A percentile compares a stretch with the other conserved stretches of the same genome.
Conservation (phyloP, 2,329 filamentous ascomycete species). For the Tolypocladium cylindrosporum region DNA sequence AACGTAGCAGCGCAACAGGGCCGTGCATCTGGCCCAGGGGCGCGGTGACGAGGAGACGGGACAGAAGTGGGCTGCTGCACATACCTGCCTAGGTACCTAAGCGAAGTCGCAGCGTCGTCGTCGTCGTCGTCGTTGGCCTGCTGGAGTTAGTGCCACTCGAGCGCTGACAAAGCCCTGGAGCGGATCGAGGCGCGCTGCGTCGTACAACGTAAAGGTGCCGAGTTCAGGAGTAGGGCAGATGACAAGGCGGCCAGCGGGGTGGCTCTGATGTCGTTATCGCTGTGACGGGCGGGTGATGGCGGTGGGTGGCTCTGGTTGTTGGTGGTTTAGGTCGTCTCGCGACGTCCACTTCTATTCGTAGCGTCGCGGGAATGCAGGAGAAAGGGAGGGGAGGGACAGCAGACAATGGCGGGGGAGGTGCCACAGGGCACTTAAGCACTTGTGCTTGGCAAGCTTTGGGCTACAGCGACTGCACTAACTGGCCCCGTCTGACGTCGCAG, state of each 20-base stretch:
- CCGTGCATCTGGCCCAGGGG: background rate
- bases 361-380: conserved; percentile 5
- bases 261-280: background rate
- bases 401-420: background rate
- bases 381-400: background rate
- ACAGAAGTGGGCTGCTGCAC: background rate
- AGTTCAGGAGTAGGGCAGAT: background rate
- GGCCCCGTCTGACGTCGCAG: background rate
- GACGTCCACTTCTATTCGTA: background rate
- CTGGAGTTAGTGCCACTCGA: background rate
- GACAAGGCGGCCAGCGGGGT: background rate
- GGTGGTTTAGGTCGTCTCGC: background rate
- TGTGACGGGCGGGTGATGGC: background rate
- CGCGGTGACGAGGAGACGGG: background rate
- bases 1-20: background rate
- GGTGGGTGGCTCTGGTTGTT: background rate
- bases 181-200: background rate
- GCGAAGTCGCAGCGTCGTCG: conserved; percentile 1
- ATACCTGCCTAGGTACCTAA: conserved; percentile 1
- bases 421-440: background rate
- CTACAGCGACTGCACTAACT: background rate
- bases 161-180: background rate
- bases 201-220: background rate
- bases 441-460: background rate
- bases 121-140: background rate